Conservation (phyloP, 306 rosid species). For the Arachis hypogaea region DNA sequence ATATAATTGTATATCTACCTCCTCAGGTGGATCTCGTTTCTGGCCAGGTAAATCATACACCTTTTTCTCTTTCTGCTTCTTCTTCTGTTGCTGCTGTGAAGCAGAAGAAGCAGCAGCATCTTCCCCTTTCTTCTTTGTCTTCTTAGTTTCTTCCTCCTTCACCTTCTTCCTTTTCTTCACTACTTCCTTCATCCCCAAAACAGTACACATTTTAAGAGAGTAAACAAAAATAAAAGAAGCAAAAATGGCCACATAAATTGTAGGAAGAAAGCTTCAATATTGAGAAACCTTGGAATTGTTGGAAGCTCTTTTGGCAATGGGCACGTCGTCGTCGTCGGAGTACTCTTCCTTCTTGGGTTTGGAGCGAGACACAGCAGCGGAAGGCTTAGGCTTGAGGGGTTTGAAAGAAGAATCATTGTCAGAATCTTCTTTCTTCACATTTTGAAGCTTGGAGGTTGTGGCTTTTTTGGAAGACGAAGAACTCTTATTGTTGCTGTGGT, state of each 20-base stretch:
- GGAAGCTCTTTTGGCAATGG: conserved; percentile 41
- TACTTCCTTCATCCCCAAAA: conserved; percentile 47
- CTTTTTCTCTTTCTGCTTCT: conserved; percentile 61
- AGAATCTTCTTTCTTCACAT: conserved; percentile 55
- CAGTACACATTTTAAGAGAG: conserved; percentile 8
- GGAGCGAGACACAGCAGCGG: conserved; percentile 39
- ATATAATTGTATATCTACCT: conserved; percentile 45
- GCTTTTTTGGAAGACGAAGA: conserved; percentile 37
- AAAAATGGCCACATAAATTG: conserved; percentile 6
- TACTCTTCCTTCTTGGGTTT: conserved; percentile 50
- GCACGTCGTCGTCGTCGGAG: conserved; percentile 39
- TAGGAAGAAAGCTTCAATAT: background rate
- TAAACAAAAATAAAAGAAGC: background rate
- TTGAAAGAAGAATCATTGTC: conserved; percentile 25
- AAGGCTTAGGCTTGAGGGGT: conserved; percentile 27
- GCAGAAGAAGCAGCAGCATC: background rate
- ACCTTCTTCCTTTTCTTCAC: conserved; percentile 45
- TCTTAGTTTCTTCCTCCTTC: conserved; percentile 43
- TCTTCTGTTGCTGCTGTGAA: conserved; percentile 27
- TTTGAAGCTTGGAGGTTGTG: conserved; percentile 39
- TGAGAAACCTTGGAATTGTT: conserved; percentile 49
- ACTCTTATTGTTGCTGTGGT: conserved; percentile 29
- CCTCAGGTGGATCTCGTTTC: conserved; percentile 85
- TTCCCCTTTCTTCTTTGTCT: conserved; percentile 26
- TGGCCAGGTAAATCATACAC: conserved; percentile 88